Evolutionary conservation across 2,329 filamentous ascomycete species (phyloP).

Genomic region (Balansia obtecta): DNA sequence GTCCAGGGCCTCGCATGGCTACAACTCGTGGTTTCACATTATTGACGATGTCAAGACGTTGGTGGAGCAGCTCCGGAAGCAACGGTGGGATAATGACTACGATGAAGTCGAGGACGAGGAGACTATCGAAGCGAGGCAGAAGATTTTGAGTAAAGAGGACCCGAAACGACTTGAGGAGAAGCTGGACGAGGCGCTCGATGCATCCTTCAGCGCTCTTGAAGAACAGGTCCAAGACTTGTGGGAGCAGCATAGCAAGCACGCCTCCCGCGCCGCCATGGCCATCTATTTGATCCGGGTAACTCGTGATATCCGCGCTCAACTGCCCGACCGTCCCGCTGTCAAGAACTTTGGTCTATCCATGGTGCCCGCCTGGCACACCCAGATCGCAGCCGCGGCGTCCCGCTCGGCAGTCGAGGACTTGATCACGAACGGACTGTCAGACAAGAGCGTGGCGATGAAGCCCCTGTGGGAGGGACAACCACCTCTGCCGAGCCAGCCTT

Average conservation of each 20-base stretch:
- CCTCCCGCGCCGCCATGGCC: slow-evolving; percentile 39
- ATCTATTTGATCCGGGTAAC: slow-evolving; percentile 62
- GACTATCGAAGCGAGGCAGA: slow-evolving; percentile 52
- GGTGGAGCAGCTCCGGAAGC: slow-evolving; percentile 51
- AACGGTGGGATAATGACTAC: slow-evolving; percentile 65
- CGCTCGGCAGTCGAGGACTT: slow-evolving; percentile 37
- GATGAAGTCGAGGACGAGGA: slow-evolving; percentile 65
- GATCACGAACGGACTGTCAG: slow-evolving; percentile 25
- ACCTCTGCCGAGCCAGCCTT: slow-evolving; percentile 65
- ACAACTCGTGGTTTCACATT: slow-evolving; percentile 61
- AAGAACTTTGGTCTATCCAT: slow-evolving; percentile 46
- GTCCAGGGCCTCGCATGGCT: slow-evolving; percentile 46
- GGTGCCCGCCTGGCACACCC: slow-evolving; percentile 51
- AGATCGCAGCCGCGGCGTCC: slow-evolving; percentile 43
- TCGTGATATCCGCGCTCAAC: slow-evolving; percentile 57
- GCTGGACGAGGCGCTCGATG: slow-evolving; percentile 41
- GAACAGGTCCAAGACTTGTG: slow-evolving; percentile 40
- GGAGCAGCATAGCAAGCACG: slow-evolving; percentile 28
- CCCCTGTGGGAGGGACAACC: slow-evolving; percentile 73
- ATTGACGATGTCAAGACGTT: slow-evolving; percentile 54
- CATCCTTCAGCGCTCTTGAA: slow-evolving; percentile 47
- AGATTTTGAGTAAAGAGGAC: slow-evolving; percentile 59
- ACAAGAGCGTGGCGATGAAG: slow-evolving; percentile 43
- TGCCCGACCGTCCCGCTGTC: slow-evolving; percentile 41
- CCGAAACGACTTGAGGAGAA: slow-evolving; percentile 48